Evolutionary conservation across 805 yeast genomes (phyloP).

Genomic region (Myxozyma neotropica): DNA sequence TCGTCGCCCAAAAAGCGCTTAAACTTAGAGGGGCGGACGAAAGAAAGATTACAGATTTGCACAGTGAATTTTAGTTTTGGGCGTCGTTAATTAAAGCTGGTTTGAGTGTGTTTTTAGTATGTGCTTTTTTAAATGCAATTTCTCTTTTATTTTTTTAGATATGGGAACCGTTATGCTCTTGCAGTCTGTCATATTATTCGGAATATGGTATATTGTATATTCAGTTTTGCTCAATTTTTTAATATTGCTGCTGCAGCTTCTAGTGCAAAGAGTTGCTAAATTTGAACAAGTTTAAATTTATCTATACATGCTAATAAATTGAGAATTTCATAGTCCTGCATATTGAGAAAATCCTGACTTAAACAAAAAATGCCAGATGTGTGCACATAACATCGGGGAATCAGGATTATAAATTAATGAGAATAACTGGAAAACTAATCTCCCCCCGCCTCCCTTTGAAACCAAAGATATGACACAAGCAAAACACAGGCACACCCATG

Average conservation of each 20-base stretch:
- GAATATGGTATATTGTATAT: slow-evolving; percentile 7
- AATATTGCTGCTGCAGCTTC: not conserved
- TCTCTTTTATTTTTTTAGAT: not conserved
- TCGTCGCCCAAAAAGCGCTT: slow-evolving; percentile 9
- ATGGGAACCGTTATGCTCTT: not conserved
- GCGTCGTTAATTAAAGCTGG: not conserved
- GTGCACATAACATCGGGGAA: not conserved
- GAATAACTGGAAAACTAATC: too few relatives aligned
- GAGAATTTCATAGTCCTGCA: not conserved
- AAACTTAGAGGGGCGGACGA: not conserved
- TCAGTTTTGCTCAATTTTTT: not conserved
- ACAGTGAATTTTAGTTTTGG: not conserved
- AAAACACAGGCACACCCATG: not conserved
- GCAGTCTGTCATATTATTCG: not conserved
- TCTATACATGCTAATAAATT: not conserved
- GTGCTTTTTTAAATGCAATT: not conserved
- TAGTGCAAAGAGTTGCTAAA: not conserved
- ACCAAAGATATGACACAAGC: too few relatives aligned
- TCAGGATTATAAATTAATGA: too few relatives aligned
- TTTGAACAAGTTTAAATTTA: not conserved
- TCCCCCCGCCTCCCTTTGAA: too few relatives aligned
- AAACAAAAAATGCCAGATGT: not conserved
- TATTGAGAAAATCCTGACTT: not conserved
- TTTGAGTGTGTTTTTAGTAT: not conserved
- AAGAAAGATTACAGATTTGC: not conserved